These are phyloP conservation scores for Camelina hispida DNA, from an alignment of 345 rosid species.

Conservation along the genomic window DNA sequence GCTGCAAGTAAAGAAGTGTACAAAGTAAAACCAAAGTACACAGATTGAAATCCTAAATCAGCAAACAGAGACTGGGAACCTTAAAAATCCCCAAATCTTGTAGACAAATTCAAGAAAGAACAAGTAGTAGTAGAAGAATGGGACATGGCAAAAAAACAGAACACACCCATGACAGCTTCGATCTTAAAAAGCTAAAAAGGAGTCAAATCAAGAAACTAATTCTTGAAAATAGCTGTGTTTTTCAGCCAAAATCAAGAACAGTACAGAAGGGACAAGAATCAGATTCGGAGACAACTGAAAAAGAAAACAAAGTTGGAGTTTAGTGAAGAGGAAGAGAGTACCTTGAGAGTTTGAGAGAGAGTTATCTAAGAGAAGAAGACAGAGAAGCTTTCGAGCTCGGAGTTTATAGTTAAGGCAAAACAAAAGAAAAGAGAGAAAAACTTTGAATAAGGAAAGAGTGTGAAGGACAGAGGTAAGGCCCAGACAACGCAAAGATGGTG, in stretches of 20 bases:
- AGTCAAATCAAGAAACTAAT: constrained; percentile 24
- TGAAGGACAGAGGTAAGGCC: constrained; percentile 39
- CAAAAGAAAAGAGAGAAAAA: neutral
- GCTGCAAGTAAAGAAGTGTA: neutral
- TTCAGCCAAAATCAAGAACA: constrained; percentile 11
- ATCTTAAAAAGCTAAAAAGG: constrained; percentile 19
- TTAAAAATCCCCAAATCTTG: constrained; percentile 32
- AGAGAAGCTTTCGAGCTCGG: constrained; percentile 27
- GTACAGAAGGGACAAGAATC: constrained; percentile 26
- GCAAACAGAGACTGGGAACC: constrained; percentile 11
- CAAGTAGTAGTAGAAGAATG: constrained; percentile 17
- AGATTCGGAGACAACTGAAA: constrained; percentile 17
- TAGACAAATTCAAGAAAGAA: constrained; percentile 11
- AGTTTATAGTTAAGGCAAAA: constrained; percentile 21
- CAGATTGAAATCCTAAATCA: constrained; percentile 18
- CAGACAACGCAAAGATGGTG: constrained; percentile 44
- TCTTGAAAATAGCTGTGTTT: constrained; percentile 6
- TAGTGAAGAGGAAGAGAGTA: constrained; percentile 10
- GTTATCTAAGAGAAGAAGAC: constrained; percentile 28
- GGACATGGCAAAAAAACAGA: neutral
- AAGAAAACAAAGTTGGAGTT: neutral
- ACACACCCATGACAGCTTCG: constrained; percentile 6
- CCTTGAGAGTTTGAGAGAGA: constrained; percentile 3
- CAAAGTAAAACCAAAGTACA: constrained; percentile 12
- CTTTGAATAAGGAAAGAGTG: constrained; percentile 42